Conservation (phyloP, 805 yeast genomes). For the Candida rishiriensis region DNA sequence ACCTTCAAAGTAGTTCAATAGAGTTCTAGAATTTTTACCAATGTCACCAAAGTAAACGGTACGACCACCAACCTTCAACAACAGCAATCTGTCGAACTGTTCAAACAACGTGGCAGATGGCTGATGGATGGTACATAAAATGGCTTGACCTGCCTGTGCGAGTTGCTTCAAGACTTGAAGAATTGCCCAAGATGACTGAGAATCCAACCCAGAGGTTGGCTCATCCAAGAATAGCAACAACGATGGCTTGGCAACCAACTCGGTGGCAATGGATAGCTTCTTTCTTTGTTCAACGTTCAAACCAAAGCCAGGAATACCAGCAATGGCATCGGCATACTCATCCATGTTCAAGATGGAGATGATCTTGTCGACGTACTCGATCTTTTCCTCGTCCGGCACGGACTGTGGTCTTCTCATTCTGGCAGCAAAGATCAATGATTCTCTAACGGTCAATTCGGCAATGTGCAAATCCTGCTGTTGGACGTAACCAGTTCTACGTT, state of each 20-base stretch:
- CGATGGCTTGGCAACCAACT: conserved; percentile 49
- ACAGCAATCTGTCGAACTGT: conserved; percentile 37
- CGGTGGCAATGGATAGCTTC: conserved; percentile 49
- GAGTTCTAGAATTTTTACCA: conserved; percentile 37
- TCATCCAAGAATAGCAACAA: conserved; percentile 51
- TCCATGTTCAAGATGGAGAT: conserved; percentile 37
- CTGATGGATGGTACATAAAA: conserved; percentile 52
- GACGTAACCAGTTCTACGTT: conserved; percentile 50
- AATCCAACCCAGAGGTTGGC: conserved; percentile 56
- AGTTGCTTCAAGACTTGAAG: conserved; percentile 43
- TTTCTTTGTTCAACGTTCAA: conserved; percentile 51
- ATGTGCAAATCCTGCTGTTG: conserved; percentile 52
- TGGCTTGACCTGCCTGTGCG: conserved; percentile 50
- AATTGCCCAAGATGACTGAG: conserved; percentile 56
- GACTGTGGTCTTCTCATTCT: conserved; percentile 38
- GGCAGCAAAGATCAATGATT: conserved; percentile 44
- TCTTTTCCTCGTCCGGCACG: conserved; percentile 35
- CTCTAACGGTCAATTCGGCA: conserved; percentile 45
- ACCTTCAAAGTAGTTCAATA: conserved; percentile 42
- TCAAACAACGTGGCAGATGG: conserved; percentile 43
- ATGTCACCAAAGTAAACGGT: conserved; percentile 51
- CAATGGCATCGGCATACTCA: conserved; percentile 47
- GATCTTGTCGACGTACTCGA: conserved; percentile 38
- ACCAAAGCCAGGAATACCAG: conserved; percentile 42
- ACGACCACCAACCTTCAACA: conserved; percentile 45